These are phyloP conservation scores for Kodamaea ohmeri DNA, from an alignment of 1,139 yeast genomes.

Conservation along the genomic window DNA sequence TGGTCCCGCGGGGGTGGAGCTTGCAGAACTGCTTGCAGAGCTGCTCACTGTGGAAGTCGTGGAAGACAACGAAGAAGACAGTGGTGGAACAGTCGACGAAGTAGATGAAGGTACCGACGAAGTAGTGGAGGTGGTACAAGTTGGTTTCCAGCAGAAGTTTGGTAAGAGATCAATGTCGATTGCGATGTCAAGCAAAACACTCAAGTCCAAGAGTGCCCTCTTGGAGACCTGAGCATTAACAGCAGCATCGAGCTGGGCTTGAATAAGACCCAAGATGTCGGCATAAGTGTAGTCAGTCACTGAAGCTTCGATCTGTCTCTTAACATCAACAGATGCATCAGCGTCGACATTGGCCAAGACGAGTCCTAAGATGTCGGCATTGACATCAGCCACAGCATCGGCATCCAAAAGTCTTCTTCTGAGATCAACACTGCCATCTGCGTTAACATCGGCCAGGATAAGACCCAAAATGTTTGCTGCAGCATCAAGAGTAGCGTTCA, in stretches of 20 bases:
- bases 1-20: conserved; percentile 10
- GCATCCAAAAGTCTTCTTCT: conserved; percentile 5
- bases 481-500: conserved; percentile 16
- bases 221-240: conserved; percentile 13
- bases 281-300: conserved; percentile 11
- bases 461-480: conserved; percentile 10
- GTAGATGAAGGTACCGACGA: conserved; percentile 14
- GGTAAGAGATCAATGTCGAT: conserved; percentile 19
- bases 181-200: conserved; percentile 13
- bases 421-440: conserved; percentile 14
- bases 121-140: conserved; percentile 12
- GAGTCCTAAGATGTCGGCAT: conserved; percentile 5
- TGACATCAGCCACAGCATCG: conserved; percentile 11
- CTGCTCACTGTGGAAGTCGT: conserved; percentile 12
- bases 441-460: conserved; percentile 7
- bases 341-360: conserved; percentile 1
- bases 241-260: conserved; percentile 13
- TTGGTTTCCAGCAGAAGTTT: conserved; percentile 29
- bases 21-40: conserved; percentile 10
- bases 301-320: conserved; percentile 17
- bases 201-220: conserved; percentile 8
- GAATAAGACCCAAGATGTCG: conserved; percentile 8
- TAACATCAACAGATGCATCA: conserved; percentile 5
- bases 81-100: conserved; percentile 13
- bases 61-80: conserved; percentile 1